A percentile compares a stretch with the other conserved stretches of the same genome.
Conservation (phyloP, 2,329 filamentous ascomycete genomes). For the Dactylonectria estremocensis region DNA sequence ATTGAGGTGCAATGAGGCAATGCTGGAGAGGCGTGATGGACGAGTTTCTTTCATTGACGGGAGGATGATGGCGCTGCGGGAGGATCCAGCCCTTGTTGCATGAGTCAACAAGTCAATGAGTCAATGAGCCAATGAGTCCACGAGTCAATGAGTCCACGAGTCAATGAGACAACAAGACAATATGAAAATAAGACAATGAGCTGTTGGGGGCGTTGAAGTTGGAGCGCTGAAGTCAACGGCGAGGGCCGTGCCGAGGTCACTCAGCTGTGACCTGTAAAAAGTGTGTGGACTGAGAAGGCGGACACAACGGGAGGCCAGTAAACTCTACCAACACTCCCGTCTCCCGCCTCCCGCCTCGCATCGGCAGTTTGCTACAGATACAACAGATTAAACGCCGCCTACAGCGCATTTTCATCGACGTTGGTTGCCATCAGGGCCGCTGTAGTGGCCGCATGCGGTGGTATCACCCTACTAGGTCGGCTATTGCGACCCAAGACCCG, state of each 20-base stretch:
- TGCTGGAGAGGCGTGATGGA: background rate
- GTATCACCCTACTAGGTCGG: slow-evolving; percentile 9
- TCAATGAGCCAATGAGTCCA: background rate
- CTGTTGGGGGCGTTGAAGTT: background rate
- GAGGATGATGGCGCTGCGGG: background rate
- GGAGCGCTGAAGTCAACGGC: slow-evolving; percentile 3
- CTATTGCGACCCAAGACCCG: slow-evolving; percentile 17
- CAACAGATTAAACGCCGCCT: slow-evolving; percentile 3
- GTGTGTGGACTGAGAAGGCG: slow-evolving; percentile 4
- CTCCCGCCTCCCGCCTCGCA: background rate
- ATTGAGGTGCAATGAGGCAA: too few species aligned
- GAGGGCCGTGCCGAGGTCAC: slow-evolving; percentile 21
- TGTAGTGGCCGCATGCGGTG: slow-evolving; percentile 18
- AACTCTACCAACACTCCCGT: background rate
- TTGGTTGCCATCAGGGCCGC: slow-evolving; percentile 1
- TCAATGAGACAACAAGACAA: background rate
- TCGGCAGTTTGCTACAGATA: background rate
- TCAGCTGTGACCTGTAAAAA: background rate
- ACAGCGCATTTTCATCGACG: background rate
- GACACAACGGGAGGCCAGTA: background rate
- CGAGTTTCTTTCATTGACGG: background rate
- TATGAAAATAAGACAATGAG: background rate
- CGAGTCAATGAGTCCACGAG: background rate
- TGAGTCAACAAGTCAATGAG: background rate
- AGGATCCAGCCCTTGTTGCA: slow-evolving; percentile 10